phyloP scores from a whole-genome alignment of 192 early-diverging fungal species.

The Coemansia sp. region DNA sequence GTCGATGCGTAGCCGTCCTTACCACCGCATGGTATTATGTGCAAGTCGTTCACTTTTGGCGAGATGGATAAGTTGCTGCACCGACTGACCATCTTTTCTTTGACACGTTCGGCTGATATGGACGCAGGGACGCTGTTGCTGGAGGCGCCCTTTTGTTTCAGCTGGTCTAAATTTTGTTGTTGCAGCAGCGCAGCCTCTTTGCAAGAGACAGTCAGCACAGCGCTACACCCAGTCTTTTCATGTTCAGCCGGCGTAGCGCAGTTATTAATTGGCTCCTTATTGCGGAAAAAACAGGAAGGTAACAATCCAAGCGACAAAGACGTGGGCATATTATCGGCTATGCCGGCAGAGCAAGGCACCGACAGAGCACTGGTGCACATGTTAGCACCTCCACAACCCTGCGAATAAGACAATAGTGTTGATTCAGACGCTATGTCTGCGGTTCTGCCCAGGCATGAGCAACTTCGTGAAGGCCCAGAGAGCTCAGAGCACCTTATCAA shows the following conservation, averaged over 20 bases:
- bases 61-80: conserved; percentile 10
- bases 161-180: neutral
- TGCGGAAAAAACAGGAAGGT: neutral
- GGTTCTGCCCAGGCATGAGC: conserved; percentile 1
- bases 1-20: neutral
- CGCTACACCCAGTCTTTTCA: neutral
- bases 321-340: neutral
- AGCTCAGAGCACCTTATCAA: conserved; percentile 1
- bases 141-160: neutral
- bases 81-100: conserved; percentile 35
- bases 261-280: neutral
- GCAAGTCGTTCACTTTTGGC: neutral
- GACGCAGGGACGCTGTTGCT: neutral
- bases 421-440: neutral
- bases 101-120: conserved; percentile 1
- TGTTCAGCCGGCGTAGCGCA: neutral
- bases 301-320: neutral
- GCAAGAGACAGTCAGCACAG: neutral
- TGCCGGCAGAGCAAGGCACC: neutral
- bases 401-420: neutral
- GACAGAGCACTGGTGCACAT: conserved; percentile 1
- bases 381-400: neutral
- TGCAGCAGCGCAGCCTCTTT: neutral
- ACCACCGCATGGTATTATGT: neutral
- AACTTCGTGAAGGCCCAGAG: neutral